phyloP scores from a whole-genome alignment of 495 filamentous ascomycete genomes.

The Penicillium malachiteum region DNA sequence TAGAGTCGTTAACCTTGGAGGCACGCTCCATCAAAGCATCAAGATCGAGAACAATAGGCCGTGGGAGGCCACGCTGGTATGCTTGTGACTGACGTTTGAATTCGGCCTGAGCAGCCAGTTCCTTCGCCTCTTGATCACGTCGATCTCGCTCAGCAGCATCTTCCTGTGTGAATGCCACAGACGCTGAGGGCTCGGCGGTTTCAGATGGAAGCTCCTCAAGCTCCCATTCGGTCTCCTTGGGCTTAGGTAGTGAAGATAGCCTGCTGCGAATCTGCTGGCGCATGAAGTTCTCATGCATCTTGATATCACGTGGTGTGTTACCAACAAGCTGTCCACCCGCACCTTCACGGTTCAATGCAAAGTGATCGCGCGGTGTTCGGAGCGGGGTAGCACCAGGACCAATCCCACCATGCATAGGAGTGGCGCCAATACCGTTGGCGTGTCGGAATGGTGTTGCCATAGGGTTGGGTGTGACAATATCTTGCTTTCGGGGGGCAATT shows the following conservation, averaged over 20 bases:
- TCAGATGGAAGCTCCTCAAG: slow-evolving; percentile 86
- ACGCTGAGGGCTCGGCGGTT: slow-evolving; percentile 57
- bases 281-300: slow-evolving; percentile 67
- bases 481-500: slow-evolving; percentile 74
- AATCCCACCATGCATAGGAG: slow-evolving; percentile 58
- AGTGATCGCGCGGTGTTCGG: slow-evolving; percentile 86
- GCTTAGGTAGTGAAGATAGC: slow-evolving; percentile 83
- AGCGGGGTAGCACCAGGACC: slow-evolving; percentile 80
- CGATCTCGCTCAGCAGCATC: slow-evolving; percentile 83
- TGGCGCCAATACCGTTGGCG: slow-evolving; percentile 66
- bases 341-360: slow-evolving; percentile 73
- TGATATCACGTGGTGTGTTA: slow-evolving; percentile 76
- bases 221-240: slow-evolving; percentile 88
- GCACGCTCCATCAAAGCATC: slow-evolving; percentile 64
- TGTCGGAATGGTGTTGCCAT: slow-evolving; percentile 86
- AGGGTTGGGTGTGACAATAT: slow-evolving; percentile 88
- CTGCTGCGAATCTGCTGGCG: slow-evolving; percentile 65
- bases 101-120: slow-evolving; percentile 73
- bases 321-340: slow-evolving; percentile 63
- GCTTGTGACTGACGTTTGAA: slow-evolving; percentile 84
- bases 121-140: slow-evolving; percentile 62
- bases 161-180: slow-evolving; percentile 63
- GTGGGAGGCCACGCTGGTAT: slow-evolving; percentile 78
- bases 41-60: slow-evolving; percentile 72
- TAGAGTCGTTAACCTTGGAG: slow-evolving; percentile 49